Evolutionary conservation across 208 protist species (phyloP).

Genomic region (Acanthamoeba castellanii): DNA sequence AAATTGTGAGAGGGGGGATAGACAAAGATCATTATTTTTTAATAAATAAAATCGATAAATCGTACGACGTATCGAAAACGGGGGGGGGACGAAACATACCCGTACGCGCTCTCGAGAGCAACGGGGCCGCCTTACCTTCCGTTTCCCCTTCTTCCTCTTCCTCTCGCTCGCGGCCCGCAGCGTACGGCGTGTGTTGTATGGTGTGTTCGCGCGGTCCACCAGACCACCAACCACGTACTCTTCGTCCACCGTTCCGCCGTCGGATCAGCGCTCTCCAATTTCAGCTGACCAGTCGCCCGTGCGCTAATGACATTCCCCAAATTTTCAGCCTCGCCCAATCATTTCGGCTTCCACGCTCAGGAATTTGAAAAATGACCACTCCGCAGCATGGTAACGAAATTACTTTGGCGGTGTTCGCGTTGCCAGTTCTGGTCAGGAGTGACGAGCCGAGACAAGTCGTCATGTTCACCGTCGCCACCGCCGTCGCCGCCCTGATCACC

Average conservation of each 20-base stretch:
- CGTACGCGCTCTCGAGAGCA: neutral
- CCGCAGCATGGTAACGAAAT: too few species aligned
- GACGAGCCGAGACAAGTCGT: too few species aligned
- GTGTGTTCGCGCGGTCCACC: neutral
- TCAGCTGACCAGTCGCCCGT: too few species aligned
- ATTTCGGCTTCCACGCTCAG: too few species aligned
- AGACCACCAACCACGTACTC: conserved; percentile 49
- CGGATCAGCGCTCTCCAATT: too few species aligned
- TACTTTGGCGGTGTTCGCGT: too few species aligned
- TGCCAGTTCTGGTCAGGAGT: too few species aligned
- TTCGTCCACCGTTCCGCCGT: neutral
- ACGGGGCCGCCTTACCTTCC: neutral
- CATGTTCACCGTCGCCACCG: neutral
- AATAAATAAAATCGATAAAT: too few species aligned
- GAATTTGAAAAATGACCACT: neutral
- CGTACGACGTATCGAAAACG: neutral
- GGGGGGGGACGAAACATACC: neutral
- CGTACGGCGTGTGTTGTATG: neutral
- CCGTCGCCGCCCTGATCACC: neutral
- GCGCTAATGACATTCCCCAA: too few species aligned
- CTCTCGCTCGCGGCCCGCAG: neutral
- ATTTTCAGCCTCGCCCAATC: too few species aligned
- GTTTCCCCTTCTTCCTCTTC: neutral
- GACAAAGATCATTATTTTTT: neutral
- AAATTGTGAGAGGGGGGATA: neutral